Base-by-base conservation (phyloP, 768 basidiomycete species). In the Kwoniella mangroviensis region DNA sequence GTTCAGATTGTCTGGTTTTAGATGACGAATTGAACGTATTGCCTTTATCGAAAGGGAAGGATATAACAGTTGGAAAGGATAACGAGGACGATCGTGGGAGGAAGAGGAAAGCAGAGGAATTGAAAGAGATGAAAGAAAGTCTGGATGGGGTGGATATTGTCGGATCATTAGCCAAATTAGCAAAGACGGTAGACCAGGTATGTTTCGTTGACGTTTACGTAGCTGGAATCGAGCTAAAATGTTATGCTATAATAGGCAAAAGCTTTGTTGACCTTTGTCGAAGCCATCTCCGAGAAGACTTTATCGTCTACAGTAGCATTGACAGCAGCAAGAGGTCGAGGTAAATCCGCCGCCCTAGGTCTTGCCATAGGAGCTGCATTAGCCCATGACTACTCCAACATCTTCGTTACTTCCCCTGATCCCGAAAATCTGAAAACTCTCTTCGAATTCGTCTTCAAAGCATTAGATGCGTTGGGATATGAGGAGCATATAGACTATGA, bases 401-500 rank as follows among this genome's bases (percentile, higher is more conserved):
- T 98, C 68, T 99, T 98, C 81, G 93, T 99, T 63, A 99, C 97
- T 11, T 94, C 92, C 82, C 97, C 97, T 0, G 93, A 91, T 78
- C 97, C 97, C 1, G 96, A 98, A 84, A 99, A 99, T 83, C 85
- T 99, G 85, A 95, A 92, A 85, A 98, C 96, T 0, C 82, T 98
- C n/a, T 99, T 98, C 78, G 94, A 98, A 68, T 98, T 99, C 82
- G 87, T 98, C 28, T 97, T 97, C 87, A 96, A 97, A 81, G 97
- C 96, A 0, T 85, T 99, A 85, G 96, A 98, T 80, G 91, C 88
- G 2, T 84, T 98, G 43, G 94, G 94, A 1, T 99, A 95, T 79
- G 94, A 98, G 83, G 97, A 98, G 81, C 96, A 98, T 84, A 86
- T 97, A 60, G 96, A 98, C 78, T 99, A 98, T 74, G 97, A 98